These are phyloP conservation scores for Daphne laureola DNA, from an alignment of 441 rosid genomes.

Conservation along the genomic window DNA sequence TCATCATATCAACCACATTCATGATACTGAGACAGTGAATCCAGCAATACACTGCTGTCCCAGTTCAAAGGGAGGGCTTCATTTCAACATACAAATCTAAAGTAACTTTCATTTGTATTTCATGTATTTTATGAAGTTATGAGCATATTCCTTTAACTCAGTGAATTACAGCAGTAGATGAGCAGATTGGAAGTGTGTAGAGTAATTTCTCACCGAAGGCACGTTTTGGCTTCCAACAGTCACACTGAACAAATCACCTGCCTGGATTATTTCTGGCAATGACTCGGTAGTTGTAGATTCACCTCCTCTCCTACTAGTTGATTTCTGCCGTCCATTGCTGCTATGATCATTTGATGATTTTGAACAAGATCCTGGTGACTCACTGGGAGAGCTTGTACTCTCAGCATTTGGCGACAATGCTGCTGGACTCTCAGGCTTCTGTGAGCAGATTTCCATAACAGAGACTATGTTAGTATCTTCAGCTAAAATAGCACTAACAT, in stretches of 20 bases:
- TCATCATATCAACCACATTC: too few species aligned
- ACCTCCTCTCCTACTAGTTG: constrained; percentile 46
- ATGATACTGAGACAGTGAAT: too few species aligned
- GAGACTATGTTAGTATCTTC: constrained; percentile 3
- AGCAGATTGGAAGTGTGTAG: constrained; percentile 1
- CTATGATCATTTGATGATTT: constrained; percentile 44
- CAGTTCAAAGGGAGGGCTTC: too few species aligned
- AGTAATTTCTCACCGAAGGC: constrained; percentile 48
- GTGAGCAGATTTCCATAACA: constrained; percentile 13
- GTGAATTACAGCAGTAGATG: not conserved
- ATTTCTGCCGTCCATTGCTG: constrained; percentile 49
- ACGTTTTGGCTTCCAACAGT: constrained; percentile 42
- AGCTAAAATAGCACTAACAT: constrained; percentile 1
- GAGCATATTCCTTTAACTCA: not conserved
- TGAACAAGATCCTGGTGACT: constrained; percentile 63
- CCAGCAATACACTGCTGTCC: too few species aligned
- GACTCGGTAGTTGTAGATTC: constrained; percentile 36
- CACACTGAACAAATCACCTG: constrained; percentile 69
- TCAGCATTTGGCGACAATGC: constrained; percentile 48
- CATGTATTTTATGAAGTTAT: too few species aligned
- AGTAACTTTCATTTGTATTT: too few species aligned
- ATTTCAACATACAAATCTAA: too few species aligned
- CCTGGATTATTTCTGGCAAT: constrained; percentile 60
- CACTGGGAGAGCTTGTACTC: constrained; percentile 54
- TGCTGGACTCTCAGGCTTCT: constrained; percentile 71